Conservation (phyloP, 176 grass and related monocot species). For the Melocanna baccifera region DNA sequence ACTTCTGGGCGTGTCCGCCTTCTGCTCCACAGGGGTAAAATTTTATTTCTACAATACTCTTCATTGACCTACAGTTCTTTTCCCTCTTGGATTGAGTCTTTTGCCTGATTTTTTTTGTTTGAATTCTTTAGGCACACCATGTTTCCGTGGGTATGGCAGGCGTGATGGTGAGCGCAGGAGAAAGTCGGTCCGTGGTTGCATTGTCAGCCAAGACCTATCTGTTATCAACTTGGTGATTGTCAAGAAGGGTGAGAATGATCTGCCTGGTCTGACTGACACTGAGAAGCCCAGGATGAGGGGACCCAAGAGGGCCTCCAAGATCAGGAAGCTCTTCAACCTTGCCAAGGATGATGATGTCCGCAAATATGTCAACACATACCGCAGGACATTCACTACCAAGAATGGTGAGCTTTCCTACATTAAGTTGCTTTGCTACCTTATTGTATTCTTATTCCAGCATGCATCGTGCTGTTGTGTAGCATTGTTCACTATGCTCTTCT, state of each 20-base stretch:
- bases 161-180: constrained; percentile 84
- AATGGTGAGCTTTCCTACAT: constrained; percentile 46
- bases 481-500: not conserved
- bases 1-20: constrained; percentile 81
- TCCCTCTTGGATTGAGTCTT: not conserved
- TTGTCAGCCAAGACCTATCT: constrained; percentile 85
- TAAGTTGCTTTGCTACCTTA: not conserved
- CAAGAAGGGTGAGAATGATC: constrained; percentile 84
- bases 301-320: constrained; percentile 93
- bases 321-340: constrained; percentile 96
- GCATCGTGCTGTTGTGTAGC: not conserved
- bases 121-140: constrained; percentile 64
- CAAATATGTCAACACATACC: constrained; percentile 93
- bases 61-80: not conserved
- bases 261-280: constrained; percentile 77
- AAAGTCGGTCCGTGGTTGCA: constrained; percentile 93
- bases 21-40: constrained; percentile 76
- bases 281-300: constrained; percentile 99
- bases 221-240: constrained; percentile 93
- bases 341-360: constrained; percentile 89
- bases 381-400: constrained; percentile 83
- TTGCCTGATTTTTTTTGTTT: not conserved
- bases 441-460: not conserved
- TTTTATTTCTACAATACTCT: not conserved
- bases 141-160: constrained; percentile 85